A percentile compares a stretch with the other conserved stretches of the same genome.
phyloP scores from a whole-genome alignment of 1,139 yeast species.

The Sugiyamaella castrensis region DNA sequence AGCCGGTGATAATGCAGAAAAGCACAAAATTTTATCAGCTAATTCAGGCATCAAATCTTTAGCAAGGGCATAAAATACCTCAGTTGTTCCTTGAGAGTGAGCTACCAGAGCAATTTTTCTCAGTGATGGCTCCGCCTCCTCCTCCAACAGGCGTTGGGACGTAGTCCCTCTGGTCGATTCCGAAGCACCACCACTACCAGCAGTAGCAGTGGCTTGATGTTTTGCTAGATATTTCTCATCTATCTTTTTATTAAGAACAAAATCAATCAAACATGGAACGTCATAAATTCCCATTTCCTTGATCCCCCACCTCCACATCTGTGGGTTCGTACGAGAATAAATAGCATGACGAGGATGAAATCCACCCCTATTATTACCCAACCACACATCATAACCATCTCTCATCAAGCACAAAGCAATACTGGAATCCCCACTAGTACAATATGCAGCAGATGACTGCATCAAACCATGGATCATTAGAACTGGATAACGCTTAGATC shows the following conservation, averaged over 20 bases:
- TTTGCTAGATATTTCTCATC: no score
- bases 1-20: slow-evolving; percentile 86
- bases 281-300: slow-evolving; percentile 75
- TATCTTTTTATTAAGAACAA: slow-evolving; percentile 45
- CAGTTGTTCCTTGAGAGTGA: slow-evolving; percentile 94
- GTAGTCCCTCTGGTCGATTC: no score
- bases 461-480: slow-evolving; percentile 80
- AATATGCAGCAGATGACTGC: slow-evolving; percentile 81
- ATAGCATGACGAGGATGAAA: slow-evolving; percentile 61
- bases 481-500: slow-evolving; percentile 49
- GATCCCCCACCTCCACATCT: slow-evolving; percentile 76
- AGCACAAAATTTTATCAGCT: slow-evolving; percentile 53
- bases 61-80: slow-evolving; percentile 60
- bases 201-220: no score
- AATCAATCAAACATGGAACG: slow-evolving; percentile 65
- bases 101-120: slow-evolving; percentile 58
- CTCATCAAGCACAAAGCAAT: slow-evolving; percentile 61
- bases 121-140: no score
- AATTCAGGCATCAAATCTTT: slow-evolving; percentile 47
- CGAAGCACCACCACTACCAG: no score
- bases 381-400: slow-evolving; percentile 84
- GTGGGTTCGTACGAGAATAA: slow-evolving; percentile 47
- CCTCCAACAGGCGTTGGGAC: no score
- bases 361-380: slow-evolving; percentile 86
- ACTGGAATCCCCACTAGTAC: slow-evolving; percentile 72